These are phyloP conservation scores for Penicillium goetzii DNA, from an alignment of 495 filamentous ascomycete genomes.

Conservation along the genomic window DNA sequence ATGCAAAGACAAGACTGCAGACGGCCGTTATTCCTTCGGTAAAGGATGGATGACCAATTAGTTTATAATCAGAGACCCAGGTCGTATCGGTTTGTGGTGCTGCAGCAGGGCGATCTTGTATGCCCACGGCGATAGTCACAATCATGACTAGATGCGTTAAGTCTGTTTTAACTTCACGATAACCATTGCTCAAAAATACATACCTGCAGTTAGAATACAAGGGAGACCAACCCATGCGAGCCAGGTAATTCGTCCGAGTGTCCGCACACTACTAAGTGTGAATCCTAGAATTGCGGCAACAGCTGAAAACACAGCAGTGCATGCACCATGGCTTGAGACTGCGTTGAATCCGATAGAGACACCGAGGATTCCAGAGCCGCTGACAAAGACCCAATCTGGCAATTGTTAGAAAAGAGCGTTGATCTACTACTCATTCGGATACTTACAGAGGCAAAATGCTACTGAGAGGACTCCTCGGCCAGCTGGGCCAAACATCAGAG, in stretches of 20 bases:
- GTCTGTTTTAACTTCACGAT: not conserved
- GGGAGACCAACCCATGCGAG: slow-evolving; percentile 41
- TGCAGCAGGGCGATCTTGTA: slow-evolving; percentile 2
- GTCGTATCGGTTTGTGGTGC: not conserved
- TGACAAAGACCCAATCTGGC: slow-evolving; percentile 42
- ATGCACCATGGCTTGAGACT: slow-evolving; percentile 61
- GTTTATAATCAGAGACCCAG: not conserved
- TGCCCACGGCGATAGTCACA: not conserved
- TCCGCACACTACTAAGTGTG: slow-evolving; percentile 33
- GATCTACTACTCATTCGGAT: not conserved
- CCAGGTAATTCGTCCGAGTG: slow-evolving; percentile 39
- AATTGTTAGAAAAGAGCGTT: slow-evolving; percentile 56
- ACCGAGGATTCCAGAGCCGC: slow-evolving; percentile 56
- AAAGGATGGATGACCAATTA: slow-evolving; percentile 21
- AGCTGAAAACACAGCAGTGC: slow-evolving; percentile 52
- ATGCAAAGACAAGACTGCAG: slow-evolving; percentile 67
- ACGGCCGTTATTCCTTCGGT: slow-evolving; percentile 54
- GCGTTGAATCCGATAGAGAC: slow-evolving; percentile 69
- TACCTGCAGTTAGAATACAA: slow-evolving; percentile 38
- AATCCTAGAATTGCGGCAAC: slow-evolving; percentile 39
- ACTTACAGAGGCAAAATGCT: slow-evolving; percentile 46
- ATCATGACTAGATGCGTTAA: not conserved
- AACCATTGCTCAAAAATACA: not conserved
- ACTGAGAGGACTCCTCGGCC: slow-evolving; percentile 62
- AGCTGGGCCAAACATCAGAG: slow-evolving; percentile 60